Base-by-base conservation (phyloP, 2,329 filamentous ascomycete species). In the Alternaria solani region DNA sequence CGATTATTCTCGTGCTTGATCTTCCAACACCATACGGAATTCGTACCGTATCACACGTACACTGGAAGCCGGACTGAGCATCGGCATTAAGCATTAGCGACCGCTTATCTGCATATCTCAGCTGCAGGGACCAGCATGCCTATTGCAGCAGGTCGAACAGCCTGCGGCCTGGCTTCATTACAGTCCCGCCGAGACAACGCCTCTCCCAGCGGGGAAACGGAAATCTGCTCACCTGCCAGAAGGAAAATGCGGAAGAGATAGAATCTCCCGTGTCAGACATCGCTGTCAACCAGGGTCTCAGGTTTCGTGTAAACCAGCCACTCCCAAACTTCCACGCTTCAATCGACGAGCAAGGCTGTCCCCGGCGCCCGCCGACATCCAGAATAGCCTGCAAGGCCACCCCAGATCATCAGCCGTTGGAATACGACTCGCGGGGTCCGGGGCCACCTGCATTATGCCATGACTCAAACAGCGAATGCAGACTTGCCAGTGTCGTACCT, bases 281-380 rank as follows among this genome's bases (percentile, higher is more conserved):
- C 18, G 46, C 46, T 25, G 30, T 49, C 20, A 26, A 49, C 23
- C 46, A 48, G 30, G 30, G 32, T 48, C 30, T 16, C 20, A 34
- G 44, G 46, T 48, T 30, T 36, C 46, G 25, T 6, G 46, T 48
- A 26, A 38, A 38, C 20, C 48, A 28, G 32, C 32, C 34, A 39
- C 7, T 34, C 9, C 36, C 34, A 26, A 51, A 30, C 36, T 23
- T 20, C 6, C 30, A 49, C 38, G 46, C 20, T 48, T 12, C 6
- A n/a, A 16, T 26, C 14, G 4, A 25, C 14, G 32, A 34, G 4
- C 46, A 49, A 36, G 46, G 46, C 23, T 25, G n/a, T 49, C 30
- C 47, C 73, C 71, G 67, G 74, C 69, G 72, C 71, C 67, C 69
- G 72, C 71, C 67, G 64, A 66, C 68, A 54, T 61, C 56, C 59